Base-by-base conservation (phyloP, 2,329 filamentous ascomycete genomes). In the Colletotrichum musicola region DNA sequence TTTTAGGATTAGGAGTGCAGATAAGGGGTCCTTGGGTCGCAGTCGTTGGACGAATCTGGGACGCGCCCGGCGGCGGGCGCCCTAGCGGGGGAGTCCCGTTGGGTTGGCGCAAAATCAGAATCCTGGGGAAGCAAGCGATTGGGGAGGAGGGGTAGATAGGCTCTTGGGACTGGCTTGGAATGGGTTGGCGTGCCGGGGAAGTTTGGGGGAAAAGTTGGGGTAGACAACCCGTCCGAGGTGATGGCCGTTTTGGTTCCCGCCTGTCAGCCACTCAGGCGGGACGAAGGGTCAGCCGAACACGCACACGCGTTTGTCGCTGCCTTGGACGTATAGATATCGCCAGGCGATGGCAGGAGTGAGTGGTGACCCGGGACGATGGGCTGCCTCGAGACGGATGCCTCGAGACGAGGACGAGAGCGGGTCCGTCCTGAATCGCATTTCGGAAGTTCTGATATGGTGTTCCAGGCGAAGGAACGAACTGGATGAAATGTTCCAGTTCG, bases 151-250 rank as follows among this genome's bases (percentile, higher is more conserved):
- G 44, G n/a, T 60, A 56, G 49, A 7, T 4, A 35, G 25, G 30
- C 44, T 20, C 47, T 51, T 56, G 66, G 62, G 47, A 16, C 38
- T 18, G 44, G 42, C 55, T 66, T 69, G 62, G 62, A 51, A 60
- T 35, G 30, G 30, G 30, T 35, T 35, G 30, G 30, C 27, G 9
- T 30, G 27, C 27, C 27, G 27, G 27, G 27, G 27, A 60, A 60
- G 61, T 67, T 63, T 44, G 64, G 64, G 64, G 64, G 64, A 51
- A 59, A 63, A 50, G 64, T 69, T 69, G 62, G 66, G 66, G 66
- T 69, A 69, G 55, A 44, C 49, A 65, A 62, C 49, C n/a, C 9
- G 55, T 27, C 55, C 55, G 44, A 55, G 62, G 46, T 18, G 62
- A 27, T 54, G 18, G 46, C 27, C 27, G 27, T 46, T 51, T 20